Percentiles rank a stretch among this genome's conserved stretches.
Conservation (phyloP, 768 basidiomycete species). For the Suillus weaverae region DNA sequence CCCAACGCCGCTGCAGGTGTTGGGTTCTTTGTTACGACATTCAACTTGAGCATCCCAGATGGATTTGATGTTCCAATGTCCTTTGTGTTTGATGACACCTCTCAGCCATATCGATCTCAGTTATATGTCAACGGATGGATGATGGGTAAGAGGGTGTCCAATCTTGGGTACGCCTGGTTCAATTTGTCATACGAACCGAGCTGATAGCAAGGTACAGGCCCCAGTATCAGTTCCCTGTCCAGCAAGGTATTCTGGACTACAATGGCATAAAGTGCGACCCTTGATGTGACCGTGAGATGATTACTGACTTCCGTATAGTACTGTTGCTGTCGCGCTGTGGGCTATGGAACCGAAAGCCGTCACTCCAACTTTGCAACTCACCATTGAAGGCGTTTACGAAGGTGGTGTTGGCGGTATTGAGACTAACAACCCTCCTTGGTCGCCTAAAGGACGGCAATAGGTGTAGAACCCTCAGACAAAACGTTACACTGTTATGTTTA, state of each 20-base stretch:
- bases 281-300: neutral
- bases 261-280: constrained; percentile 60
- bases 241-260: constrained; percentile 77
- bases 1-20: constrained; percentile 62
- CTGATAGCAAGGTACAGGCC: constrained; percentile 45
- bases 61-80: constrained; percentile 70
- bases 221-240: constrained; percentile 81
- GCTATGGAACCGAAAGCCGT: constrained; percentile 51
- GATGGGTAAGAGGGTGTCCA: constrained; percentile 79
- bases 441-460: constrained; percentile 14
- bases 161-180: constrained; percentile 54
- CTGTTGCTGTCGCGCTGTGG: constrained; percentile 69
- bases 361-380: constrained; percentile 53
- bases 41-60: constrained; percentile 57
- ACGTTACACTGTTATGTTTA: neutral
- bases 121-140: constrained; percentile 89
- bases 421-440: constrained; percentile 62
- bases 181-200: constrained; percentile 2
- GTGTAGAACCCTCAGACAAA: neutral
- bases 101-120: constrained; percentile 68
- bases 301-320: constrained; percentile 32
- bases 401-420: constrained; percentile 63
- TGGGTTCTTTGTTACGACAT: constrained; percentile 80
- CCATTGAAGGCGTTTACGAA: constrained; percentile 57
- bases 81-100: constrained; percentile 65